Conservation (phyloP, 352 stramenopile genomes). For the Phytophthora pinifolia region DNA sequence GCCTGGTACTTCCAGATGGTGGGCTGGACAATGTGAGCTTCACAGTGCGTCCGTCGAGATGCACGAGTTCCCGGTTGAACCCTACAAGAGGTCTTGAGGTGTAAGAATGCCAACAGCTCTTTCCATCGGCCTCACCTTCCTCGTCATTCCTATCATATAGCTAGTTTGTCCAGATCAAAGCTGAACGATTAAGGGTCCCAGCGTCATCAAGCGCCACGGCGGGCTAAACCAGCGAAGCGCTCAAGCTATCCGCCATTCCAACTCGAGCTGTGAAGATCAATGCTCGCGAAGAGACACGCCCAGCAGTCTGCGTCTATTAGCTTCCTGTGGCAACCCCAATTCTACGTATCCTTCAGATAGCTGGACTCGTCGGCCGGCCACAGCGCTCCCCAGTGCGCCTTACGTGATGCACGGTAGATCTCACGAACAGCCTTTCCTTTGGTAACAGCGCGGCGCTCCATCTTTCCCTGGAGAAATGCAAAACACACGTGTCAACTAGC, state of each 20-base stretch:
- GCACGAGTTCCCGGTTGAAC: conserved; percentile 82
- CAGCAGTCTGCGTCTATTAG: conserved; percentile 29
- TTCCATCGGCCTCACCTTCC: neutral
- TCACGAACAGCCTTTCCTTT: conserved; percentile 75
- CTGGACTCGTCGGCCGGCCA: conserved; percentile 72
- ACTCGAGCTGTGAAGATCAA: neutral
- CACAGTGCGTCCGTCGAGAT: conserved; percentile 90
- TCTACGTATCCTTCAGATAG: conserved; percentile 53
- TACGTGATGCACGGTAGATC: conserved; percentile 79
- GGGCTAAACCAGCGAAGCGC: neutral
- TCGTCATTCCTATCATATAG: neutral
- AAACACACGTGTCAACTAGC: conserved; percentile 14
- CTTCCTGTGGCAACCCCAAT: conserved; percentile 1
- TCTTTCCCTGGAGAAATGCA: conserved; percentile 42
- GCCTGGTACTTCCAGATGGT: too few species aligned
- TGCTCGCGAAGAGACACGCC: neutral
- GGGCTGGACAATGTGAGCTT: conserved; percentile 82
- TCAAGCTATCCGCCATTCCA: neutral
- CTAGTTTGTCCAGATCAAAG: conserved; percentile 4
- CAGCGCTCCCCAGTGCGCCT: conserved; percentile 77
- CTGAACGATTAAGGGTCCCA: neutral
- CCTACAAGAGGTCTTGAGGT: too few species aligned
- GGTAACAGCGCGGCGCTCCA: conserved; percentile 78
- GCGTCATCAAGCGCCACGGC: neutral
- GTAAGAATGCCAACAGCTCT: neutral